A percentile compares a stretch with the other conserved stretches of the same genome.
phyloP scores from a whole-genome alignment of 352 stramenopile genomes.

The Phytopythium vexans region DNA sequence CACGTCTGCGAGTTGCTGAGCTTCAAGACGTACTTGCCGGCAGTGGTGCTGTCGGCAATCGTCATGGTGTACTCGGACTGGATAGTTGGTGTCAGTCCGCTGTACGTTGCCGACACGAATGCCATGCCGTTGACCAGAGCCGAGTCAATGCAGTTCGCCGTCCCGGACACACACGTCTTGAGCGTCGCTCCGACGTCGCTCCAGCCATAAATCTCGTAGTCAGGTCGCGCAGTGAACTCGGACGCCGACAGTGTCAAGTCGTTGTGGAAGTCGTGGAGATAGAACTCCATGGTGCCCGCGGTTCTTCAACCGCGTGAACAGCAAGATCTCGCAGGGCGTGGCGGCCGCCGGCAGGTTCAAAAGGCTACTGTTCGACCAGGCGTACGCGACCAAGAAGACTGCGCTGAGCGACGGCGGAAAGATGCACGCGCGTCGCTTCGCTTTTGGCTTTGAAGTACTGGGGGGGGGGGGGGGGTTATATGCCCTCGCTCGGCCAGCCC shows the following conservation, averaged over 20 bases:
- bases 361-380: no score
- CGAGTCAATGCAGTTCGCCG: conserved; percentile 45
- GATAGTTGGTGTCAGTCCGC: conserved; percentile 50
- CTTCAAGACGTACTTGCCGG: conserved; percentile 55
- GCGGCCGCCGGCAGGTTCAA: no score
- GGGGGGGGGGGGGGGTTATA: no score
- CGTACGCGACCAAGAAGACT: no score
- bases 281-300: conserved; percentile 58
- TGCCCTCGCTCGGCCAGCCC: no score
- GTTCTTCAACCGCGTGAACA: no score
- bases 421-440: no score
- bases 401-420: no score
- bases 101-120: conserved; percentile 63
- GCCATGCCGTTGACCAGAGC: conserved; percentile 67
- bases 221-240: conserved; percentile 46
- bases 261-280: conserved; percentile 58
- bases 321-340: no score
- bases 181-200: conserved; percentile 65
- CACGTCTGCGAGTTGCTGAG: conserved; percentile 74
- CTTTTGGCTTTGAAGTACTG: no score
- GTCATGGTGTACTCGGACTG: conserved; percentile 48
- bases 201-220: conserved; percentile 65
- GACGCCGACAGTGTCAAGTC: conserved; percentile 59
- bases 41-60: conserved; percentile 25
- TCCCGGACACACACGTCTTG: conserved; percentile 29